Percentiles rank a stretch among this genome's conserved stretches.
Conservation (phyloP, 169 alveolate species). For the Plasmodium vivax region DNA sequence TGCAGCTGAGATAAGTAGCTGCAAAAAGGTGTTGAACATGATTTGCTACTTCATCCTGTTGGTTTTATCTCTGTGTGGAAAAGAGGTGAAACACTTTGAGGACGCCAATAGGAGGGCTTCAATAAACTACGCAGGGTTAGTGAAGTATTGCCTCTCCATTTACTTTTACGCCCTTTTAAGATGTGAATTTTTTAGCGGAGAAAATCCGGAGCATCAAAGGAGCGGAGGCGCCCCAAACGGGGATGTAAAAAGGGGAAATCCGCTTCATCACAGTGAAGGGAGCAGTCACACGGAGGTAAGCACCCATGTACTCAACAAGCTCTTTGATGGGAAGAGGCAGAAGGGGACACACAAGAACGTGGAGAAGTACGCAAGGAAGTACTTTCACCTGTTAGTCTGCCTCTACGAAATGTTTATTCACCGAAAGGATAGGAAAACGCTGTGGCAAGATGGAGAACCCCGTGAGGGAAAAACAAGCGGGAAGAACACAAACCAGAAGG, state of each 20-base stretch:
- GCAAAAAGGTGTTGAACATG: conserved; percentile 1
- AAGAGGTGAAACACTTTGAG: conserved; percentile 1
- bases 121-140: neutral
- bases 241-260: neutral
- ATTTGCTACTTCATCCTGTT: conserved; percentile 28
- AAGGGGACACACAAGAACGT: neutral
- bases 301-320: neutral
- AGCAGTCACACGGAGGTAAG: neutral
- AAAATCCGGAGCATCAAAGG: neutral
- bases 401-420: conserved; percentile 46
- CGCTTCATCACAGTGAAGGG: neutral
- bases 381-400: conserved; percentile 23
- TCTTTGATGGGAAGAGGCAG: neutral
- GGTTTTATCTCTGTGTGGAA: conserved; percentile 16
- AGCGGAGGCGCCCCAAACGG: neutral
- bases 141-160: conserved; percentile 14
- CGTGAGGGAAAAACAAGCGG: neutral
- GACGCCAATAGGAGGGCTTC: conserved; percentile 15
- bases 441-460: neutral
- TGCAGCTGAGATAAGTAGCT: conserved; percentile 1
- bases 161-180: neutral
- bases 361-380: conserved; percentile 22
- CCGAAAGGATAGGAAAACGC: conserved; percentile 7
- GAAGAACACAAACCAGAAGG: neutral
- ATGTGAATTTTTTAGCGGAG: conserved; percentile 27